These are phyloP conservation scores for Mortierella sp. DNA, from an alignment of 371 early-diverging fungal genomes.

Conservation along the genomic window DNA sequence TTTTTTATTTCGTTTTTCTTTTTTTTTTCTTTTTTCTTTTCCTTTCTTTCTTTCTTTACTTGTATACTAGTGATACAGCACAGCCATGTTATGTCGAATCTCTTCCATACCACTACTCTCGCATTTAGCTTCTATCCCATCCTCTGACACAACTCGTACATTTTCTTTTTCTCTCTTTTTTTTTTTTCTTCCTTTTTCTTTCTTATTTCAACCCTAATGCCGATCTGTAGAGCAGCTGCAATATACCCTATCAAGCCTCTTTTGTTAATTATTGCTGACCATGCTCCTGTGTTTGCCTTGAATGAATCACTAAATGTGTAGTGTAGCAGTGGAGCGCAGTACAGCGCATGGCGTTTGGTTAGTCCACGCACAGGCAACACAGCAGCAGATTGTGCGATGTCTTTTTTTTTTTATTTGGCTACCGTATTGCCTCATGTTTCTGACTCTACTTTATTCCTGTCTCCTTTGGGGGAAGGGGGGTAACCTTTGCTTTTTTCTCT, in stretches of 20 bases:
- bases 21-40: background rate
- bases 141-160: constrained; percentile 6
- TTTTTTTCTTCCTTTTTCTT: background rate
- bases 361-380: background rate
- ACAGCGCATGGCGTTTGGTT: too few relatives aligned
- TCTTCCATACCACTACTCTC: background rate
- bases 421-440: too few relatives aligned
- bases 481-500: background rate
- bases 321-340: too few relatives aligned
- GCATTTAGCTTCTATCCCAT: constrained; percentile 11
- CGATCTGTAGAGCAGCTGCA: background rate
- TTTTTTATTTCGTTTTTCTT: background rate
- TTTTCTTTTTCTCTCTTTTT: constrained; percentile 9
- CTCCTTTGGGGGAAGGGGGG: too few relatives aligned
- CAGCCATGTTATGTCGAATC: constrained; percentile 4
- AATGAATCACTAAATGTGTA: too few relatives aligned
- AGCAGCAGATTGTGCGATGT: background rate
- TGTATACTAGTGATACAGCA: background rate
- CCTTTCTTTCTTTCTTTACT: background rate
- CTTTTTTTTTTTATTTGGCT: background rate
- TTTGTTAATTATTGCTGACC: background rate
- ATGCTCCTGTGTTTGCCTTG: background rate
- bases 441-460: too few relatives aligned
- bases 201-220: background rate
- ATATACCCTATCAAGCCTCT: background rate